These are phyloP conservation scores for Darksidea phi DNA, from an alignment of 495 filamentous ascomycete species.

Conservation along the genomic window DNA sequence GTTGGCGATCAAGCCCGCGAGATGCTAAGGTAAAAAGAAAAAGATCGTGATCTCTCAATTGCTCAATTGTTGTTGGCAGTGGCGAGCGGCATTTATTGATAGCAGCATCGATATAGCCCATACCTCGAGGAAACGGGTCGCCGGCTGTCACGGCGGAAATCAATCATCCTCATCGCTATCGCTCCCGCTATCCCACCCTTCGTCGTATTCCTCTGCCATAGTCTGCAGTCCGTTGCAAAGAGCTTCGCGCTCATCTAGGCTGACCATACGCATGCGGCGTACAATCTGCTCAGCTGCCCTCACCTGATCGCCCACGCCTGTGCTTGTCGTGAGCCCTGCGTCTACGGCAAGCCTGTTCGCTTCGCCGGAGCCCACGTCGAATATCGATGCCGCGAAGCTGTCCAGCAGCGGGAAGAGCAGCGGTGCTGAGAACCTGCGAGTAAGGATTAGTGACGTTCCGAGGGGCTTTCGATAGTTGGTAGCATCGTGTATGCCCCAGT, in stretches of 20 bases:
- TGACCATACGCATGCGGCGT: conserved; percentile 53
- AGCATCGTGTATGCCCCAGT: background rate
- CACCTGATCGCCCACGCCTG: conserved; percentile 66
- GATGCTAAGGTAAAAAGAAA: too few species aligned
- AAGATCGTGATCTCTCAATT: too few species aligned
- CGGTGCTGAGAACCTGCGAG: conserved; percentile 54
- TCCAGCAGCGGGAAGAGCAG: conserved; percentile 75
- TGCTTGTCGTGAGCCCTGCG: conserved; percentile 70
- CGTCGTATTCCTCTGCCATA: conserved; percentile 82
- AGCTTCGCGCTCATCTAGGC: conserved; percentile 75
- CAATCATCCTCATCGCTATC: conserved; percentile 74
- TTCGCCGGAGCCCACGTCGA: conserved; percentile 46
- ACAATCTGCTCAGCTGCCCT: conserved; percentile 63
- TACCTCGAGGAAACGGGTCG: too few species aligned
- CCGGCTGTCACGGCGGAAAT: background rate
- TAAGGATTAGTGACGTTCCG: conserved; percentile 9
- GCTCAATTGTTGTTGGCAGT: background rate
- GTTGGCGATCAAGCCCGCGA: too few species aligned
- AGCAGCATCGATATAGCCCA: conserved; percentile 10
- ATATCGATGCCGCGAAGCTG: conserved; percentile 71
- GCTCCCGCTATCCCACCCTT: conserved; percentile 73
- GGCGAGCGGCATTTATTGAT: conserved; percentile 23
- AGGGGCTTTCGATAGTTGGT: conserved; percentile 2
- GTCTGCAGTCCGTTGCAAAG: conserved; percentile 80
- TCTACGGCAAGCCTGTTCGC: conserved; percentile 55